phyloP scores from a whole-genome alignment of 208 protist genomes.

The Crithidia expoeki region DNA sequence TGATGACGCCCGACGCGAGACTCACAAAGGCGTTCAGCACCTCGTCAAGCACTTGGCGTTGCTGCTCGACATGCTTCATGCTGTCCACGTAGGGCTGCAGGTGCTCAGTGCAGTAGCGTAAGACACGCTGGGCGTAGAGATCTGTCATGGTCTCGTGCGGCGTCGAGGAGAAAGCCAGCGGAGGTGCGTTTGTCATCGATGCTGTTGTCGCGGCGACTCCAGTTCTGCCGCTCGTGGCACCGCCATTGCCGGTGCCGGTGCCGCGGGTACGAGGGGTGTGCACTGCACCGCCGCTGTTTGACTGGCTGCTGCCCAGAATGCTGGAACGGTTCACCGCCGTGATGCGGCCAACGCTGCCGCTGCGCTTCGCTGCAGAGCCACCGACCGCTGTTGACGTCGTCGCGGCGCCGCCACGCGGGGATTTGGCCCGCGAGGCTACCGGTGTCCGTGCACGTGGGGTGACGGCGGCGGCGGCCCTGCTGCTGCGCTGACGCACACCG shows the following conservation, averaged over 20 bases:
- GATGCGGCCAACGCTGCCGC: slow-evolving; percentile 39
- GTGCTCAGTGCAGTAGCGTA: slow-evolving; percentile 61
- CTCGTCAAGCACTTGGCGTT: slow-evolving; percentile 39
- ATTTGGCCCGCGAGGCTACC: slow-evolving; percentile 12
- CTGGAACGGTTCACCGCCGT: slow-evolving; percentile 39
- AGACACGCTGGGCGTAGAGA: slow-evolving; percentile 40
- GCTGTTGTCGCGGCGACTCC: slow-evolving; percentile 7
- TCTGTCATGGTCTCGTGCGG: slow-evolving; percentile 15
- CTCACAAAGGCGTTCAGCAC: slow-evolving; percentile 48
- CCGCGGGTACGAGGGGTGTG: slow-evolving; percentile 13
- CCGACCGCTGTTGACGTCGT: not conserved
- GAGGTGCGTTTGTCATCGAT: no score
- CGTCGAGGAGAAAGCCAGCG: not conserved
- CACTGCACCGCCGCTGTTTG: slow-evolving; percentile 9
- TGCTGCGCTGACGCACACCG: slow-evolving; percentile 19
- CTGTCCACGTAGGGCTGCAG: slow-evolving; percentile 54
- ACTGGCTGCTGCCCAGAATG: slow-evolving; percentile 23
- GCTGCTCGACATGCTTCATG: slow-evolving; percentile 54
- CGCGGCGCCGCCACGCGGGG: slow-evolving; percentile 8
- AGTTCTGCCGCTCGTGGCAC: slow-evolving; percentile 5
- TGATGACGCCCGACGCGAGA: slow-evolving; percentile 11
- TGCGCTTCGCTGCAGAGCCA: slow-evolving; percentile 29
- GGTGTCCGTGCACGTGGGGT: slow-evolving; percentile 21
- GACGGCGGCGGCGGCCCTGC: not conserved
- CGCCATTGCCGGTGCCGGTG: not conserved